Conservation (phyloP, 148 eudicot species). For the Limonium bicolor region DNA sequence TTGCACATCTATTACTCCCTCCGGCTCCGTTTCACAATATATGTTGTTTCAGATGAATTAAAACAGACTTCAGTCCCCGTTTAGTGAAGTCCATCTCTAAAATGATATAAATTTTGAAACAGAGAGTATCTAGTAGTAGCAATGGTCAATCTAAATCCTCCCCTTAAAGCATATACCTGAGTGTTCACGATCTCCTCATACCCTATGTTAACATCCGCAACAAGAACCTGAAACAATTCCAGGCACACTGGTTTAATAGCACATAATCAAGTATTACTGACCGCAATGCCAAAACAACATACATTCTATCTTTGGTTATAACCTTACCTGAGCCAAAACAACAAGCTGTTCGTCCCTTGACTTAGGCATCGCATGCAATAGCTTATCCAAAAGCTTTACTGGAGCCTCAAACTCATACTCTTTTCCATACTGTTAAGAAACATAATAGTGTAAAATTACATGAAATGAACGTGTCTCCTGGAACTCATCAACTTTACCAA, state of each 20-base stretch:
- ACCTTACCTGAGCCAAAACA: conserved; percentile 73
- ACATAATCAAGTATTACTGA: not conserved
- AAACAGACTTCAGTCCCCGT: no score
- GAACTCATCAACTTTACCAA: not conserved
- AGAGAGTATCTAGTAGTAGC: no score
- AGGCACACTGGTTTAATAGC: no score
- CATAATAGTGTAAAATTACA: no score
- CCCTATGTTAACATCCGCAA: conserved; percentile 85
- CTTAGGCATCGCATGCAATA: conserved; percentile 63
- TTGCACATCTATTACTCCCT: no score
- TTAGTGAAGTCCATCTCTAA: no score
- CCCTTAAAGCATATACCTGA: no score
- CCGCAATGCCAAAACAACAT: not conserved
- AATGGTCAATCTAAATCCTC: no score
- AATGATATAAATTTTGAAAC: no score
- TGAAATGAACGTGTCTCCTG: not conserved
- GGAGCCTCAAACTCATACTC: conserved; percentile 90
- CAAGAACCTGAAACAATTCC: conserved; percentile 84
- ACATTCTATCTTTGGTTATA: not conserved
- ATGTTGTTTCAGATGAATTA: no score
- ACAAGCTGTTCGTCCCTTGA: conserved; percentile 78
- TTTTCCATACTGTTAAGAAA: conserved; percentile 66
- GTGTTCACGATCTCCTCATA: conserved; percentile 92
- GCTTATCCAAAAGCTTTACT: conserved; percentile 84
- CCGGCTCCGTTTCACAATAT: no score